Evolutionary conservation across 768 basidiomycete species (phyloP).

Genomic region (Suillus sp.): DNA sequence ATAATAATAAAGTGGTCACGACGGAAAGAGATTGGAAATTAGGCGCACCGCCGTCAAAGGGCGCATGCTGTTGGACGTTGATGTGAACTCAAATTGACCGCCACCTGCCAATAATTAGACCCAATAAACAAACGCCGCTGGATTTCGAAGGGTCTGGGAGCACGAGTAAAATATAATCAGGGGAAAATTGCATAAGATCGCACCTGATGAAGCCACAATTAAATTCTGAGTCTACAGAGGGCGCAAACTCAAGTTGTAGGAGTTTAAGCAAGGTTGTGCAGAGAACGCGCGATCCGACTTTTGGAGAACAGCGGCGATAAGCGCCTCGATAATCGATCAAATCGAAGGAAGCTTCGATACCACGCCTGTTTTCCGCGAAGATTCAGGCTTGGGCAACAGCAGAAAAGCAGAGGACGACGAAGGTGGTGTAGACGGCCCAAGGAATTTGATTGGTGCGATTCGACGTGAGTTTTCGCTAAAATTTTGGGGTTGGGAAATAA

Average conservation of each 20-base stretch:
- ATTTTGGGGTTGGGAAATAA: constrained; percentile 11
- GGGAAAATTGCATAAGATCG: background rate
- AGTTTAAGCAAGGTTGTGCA: background rate
- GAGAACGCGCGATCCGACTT: constrained; percentile 1
- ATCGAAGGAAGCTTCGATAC: constrained; percentile 22
- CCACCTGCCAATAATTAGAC: constrained; percentile 4
- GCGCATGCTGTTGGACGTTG: background rate
- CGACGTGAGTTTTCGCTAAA: constrained; percentile 2
- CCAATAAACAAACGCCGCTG: constrained; percentile 2
- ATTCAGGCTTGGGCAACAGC: constrained; percentile 28
- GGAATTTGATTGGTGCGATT: constrained; percentile 10
- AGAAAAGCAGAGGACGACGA: constrained; percentile 25
- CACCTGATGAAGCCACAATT: background rate
- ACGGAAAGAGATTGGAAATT: constrained; percentile 8
- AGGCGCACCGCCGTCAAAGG: constrained; percentile 5
- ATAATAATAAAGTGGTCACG: constrained; percentile 5
- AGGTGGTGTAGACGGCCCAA: constrained; percentile 13
- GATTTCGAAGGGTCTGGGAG: background rate
- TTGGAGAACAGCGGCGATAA: constrained; percentile 21
- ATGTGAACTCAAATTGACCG: constrained; percentile 3
- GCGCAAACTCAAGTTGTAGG: constrained; percentile 5
- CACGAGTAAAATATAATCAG: background rate
- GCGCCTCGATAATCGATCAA: constrained; percentile 28
- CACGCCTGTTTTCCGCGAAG: constrained; percentile 16
- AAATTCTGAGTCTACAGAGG: background rate